Conservation (phyloP, 2,329 filamentous ascomycete species). For the Aspergillus piperis region DNA sequence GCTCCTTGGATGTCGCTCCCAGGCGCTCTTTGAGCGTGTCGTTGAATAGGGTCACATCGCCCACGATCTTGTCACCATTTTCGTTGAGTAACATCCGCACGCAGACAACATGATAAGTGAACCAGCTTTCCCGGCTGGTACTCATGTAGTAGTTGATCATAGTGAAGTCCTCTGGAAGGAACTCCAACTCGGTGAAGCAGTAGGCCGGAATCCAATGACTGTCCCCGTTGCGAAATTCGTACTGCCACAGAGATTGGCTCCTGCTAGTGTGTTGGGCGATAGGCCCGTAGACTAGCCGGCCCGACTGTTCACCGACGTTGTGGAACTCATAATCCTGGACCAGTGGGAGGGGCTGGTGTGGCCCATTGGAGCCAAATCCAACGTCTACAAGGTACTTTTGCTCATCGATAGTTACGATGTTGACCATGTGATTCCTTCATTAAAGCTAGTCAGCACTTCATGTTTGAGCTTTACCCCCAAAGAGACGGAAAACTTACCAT, state of each 20-base stretch:
- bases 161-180: neutral
- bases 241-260: slow-evolving; percentile 1
- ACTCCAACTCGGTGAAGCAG: neutral
- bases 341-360: neutral
- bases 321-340: neutral
- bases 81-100: neutral
- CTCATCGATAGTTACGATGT: neutral
- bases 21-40: neutral
- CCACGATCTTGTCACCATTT: neutral
- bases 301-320: neutral
- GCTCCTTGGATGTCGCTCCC: neutral
- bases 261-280: neutral
- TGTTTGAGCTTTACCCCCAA: too few relatives aligned
- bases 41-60: slow-evolving; percentile 1
- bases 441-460: neutral
- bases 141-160: slow-evolving; percentile 4
- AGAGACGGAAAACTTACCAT: neutral
- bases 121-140: neutral
- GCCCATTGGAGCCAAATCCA: slow-evolving; percentile 1
- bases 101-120: neutral
- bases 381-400: slow-evolving; percentile 2
- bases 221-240: neutral
- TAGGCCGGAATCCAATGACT: neutral
- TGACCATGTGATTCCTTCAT: slow-evolving; percentile 1
- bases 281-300: neutral